A percentile compares a stretch with the other conserved stretches of the same genome.
Conservation (phyloP, 78 protist species). For the Carpediemonas membranifera region DNA sequence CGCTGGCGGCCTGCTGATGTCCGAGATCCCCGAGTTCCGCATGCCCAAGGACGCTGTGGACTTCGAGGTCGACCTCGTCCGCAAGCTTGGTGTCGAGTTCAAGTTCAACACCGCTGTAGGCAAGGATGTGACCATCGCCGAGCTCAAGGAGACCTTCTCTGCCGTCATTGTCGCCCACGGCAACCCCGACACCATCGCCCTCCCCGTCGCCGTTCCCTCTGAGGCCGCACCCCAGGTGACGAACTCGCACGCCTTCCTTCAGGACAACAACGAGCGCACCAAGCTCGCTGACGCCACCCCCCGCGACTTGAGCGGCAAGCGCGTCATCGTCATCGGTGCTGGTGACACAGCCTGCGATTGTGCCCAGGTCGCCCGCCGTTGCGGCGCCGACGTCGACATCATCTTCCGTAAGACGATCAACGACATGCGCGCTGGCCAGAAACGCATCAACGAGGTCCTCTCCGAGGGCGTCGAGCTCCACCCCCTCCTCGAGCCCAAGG, state of each 20-base stretch:
- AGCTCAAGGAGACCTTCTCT: too few species aligned
- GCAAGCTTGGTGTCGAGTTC: conserved; percentile 77
- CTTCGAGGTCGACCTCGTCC: conserved; percentile 69
- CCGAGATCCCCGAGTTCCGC: conserved; percentile 83
- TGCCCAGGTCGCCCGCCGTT: conserved; percentile 80
- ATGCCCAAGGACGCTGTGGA: conserved; percentile 68
- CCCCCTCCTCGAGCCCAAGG: conserved; percentile 57
- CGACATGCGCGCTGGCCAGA: conserved; percentile 62
- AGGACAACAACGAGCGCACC: too few species aligned
- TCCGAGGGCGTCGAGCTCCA: conserved; percentile 75
- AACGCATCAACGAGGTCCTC: neutral
- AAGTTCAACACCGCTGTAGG: conserved; percentile 33
- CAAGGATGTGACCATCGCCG: conserved; percentile 44
- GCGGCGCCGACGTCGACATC: conserved; percentile 78
- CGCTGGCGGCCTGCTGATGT: conserved; percentile 61
- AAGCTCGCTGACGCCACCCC: neutral
- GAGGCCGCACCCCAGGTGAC: too few species aligned
- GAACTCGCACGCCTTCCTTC: too few species aligned
- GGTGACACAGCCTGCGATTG: conserved; percentile 95
- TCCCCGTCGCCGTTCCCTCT: too few species aligned
- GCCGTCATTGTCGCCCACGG: too few species aligned
- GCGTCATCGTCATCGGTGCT: conserved; percentile 84
- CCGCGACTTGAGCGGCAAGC: neutral
- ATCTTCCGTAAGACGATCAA: conserved; percentile 63
- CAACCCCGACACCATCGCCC: too few species aligned